Conservation (phyloP, 495 filamentous ascomycete genomes). For the Tuber umbilicatum region DNA sequence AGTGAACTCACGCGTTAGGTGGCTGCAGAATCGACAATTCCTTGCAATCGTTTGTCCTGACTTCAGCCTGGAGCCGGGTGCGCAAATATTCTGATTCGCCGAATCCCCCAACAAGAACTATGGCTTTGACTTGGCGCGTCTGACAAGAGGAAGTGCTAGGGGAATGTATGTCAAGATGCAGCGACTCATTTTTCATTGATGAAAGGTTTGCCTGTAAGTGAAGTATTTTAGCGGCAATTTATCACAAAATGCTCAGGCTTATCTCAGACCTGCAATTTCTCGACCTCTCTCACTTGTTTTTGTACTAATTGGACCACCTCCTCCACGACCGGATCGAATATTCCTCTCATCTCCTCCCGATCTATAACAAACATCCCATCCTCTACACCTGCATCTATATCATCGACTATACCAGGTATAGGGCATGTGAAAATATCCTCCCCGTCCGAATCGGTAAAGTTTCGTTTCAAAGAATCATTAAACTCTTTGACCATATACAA, state of each 20-base stretch:
- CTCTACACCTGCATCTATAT: constrained; percentile 56
- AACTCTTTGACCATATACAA: constrained; percentile 62
- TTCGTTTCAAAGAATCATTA: constrained; percentile 60
- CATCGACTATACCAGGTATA: constrained; percentile 63
- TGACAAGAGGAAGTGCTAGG: not conserved
- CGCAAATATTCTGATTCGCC: constrained; percentile 62
- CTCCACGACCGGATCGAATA: constrained; percentile 62
- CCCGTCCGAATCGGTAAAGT: constrained; percentile 66
- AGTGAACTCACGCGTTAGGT: constrained; percentile 10
- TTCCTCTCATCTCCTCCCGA: constrained; percentile 53
- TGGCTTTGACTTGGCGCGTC: constrained; percentile 23
- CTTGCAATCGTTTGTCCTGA: constrained; percentile 47
- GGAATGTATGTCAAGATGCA: not conserved
- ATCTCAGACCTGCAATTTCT: not conserved
- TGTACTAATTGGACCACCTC: constrained; percentile 57
- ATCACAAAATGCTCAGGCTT: not conserved
- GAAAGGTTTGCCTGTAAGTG: not conserved
- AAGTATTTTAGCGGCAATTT: not conserved
- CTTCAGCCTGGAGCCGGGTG: constrained; percentile 57
- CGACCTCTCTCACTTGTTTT: constrained; percentile 54
- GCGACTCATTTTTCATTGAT: too few relatives aligned
- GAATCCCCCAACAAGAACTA: constrained; percentile 64
- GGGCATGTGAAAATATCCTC: constrained; percentile 60
- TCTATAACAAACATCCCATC: constrained; percentile 58
- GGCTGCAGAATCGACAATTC: constrained; percentile 16